A percentile compares a stretch with the other conserved stretches of the same genome.
phyloP scores from a whole-genome alignment of 1,139 yeast genomes.

The Taphrina communis region DNA sequence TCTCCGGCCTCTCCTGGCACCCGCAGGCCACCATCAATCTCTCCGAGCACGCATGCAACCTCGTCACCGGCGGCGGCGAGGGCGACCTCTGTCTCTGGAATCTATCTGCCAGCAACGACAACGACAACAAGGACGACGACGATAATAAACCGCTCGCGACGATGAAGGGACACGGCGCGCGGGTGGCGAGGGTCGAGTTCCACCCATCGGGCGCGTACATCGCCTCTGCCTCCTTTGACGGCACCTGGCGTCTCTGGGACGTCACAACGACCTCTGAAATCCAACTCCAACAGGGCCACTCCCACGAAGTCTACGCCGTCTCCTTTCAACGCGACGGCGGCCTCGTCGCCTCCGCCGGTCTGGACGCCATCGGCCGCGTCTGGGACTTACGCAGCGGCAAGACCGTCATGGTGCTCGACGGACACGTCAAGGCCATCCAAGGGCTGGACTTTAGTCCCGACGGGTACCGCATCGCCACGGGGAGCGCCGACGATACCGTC shows the following conservation, averaged over 20 bases:
- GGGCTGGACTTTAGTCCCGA: conserved; percentile 75
- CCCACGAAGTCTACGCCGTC: conserved; percentile 70
- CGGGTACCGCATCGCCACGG: conserved; percentile 79
- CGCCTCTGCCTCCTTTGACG: conserved; percentile 80
- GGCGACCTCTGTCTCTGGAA: conserved; percentile 50
- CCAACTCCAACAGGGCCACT: conserved; percentile 81
- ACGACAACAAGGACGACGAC: too few relatives aligned
- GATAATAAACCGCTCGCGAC: conserved; percentile 46
- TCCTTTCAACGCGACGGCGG: conserved; percentile 80
- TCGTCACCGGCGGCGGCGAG: conserved; percentile 45
- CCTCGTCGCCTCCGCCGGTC: conserved; percentile 74
- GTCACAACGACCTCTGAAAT: conserved; percentile 57
- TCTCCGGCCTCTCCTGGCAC: conserved; percentile 74
- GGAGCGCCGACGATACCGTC: conserved; percentile 80
- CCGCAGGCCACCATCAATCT: conserved; percentile 49
- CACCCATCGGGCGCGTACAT: conserved; percentile 68
- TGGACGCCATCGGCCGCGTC: conserved; percentile 72
- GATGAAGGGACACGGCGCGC: conserved; percentile 56
- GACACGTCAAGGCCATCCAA: conserved; percentile 77
- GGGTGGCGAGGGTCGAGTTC: conserved; percentile 68
- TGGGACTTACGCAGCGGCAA: conserved; percentile 91
- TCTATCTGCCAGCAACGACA: neutral
- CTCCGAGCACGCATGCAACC: conserved; percentile 14
- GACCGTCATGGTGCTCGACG: conserved; percentile 62
- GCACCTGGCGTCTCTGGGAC: conserved; percentile 93